Evolutionary conservation across 352 stramenopile genomes (phyloP).

Genomic region (Phytopythium vexans): DNA sequence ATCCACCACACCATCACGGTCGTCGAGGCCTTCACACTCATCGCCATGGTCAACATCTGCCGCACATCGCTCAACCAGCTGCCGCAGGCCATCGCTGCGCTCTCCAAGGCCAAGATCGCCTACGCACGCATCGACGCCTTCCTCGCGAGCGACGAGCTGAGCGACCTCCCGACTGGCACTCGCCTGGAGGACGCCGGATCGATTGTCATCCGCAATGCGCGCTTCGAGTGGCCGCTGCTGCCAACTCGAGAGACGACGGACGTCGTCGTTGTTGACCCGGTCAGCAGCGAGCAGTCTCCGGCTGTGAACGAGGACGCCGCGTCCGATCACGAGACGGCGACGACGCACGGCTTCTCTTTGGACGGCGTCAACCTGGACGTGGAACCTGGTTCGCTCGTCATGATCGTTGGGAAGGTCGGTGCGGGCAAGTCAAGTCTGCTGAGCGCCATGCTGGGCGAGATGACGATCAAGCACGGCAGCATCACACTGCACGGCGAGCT

Average conservation of each 20-base stretch:
- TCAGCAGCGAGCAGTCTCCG: slow-evolving; percentile 1
- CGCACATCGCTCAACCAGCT: slow-evolving; percentile 23
- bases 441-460: slow-evolving; percentile 47
- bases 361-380: slow-evolving; percentile 54
- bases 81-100: slow-evolving; percentile 11
- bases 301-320: not conserved
- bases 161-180: not conserved
- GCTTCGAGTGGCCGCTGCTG: slow-evolving; percentile 23
- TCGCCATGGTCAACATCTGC: slow-evolving; percentile 31
- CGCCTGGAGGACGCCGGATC: slow-evolving; percentile 1
- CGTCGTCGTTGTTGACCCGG: slow-evolving; percentile 19
- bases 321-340: not conserved
- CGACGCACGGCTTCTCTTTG: slow-evolving; percentile 14
- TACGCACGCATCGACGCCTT: slow-evolving; percentile 27
- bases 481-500: slow-evolving; percentile 24
- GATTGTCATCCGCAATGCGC: slow-evolving; percentile 17
- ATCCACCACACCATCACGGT: slow-evolving; percentile 19
- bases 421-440: slow-evolving; percentile 57
- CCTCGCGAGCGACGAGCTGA: slow-evolving; percentile 14
- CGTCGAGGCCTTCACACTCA: slow-evolving; percentile 25
- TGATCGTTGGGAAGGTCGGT: slow-evolving; percentile 53
- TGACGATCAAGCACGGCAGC: slow-evolving; percentile 20
- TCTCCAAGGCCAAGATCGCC: slow-evolving; percentile 26
- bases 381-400: slow-evolving; percentile 43
- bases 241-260: not conserved